Evolutionary conservation across 1,284 basidiomycete species (phyloP), one percentile per base, ranked within the genome.

Genomic region (Marasmius fiardii): DNA sequence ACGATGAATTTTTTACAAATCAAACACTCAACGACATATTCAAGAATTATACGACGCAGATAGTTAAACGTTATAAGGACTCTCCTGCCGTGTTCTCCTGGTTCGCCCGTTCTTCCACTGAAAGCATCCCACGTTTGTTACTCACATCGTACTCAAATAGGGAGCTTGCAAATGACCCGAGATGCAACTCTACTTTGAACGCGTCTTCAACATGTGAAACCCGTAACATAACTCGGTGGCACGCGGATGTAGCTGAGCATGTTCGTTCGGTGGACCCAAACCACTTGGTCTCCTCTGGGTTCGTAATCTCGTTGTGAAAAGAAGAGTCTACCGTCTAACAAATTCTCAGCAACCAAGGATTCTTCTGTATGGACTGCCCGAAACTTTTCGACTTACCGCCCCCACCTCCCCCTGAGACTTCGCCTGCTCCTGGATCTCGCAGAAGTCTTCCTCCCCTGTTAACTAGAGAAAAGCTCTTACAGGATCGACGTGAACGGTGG

Each of bases 151-250:
- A n/a, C n/a, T 50, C 51, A 23, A n/a, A 7, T 51, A 77, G 75
- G 81, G 82, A 87, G 65, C 61, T 85, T 59, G 85, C 82, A 18
- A 87, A 87, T 63, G 85, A 87, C 61, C 74, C 84, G 4, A 79
- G 84, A 64, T 86, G 84, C 58, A 76, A 72, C 55, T 87, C 85
- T 8, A 76, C 80, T 7, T 24, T 87, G 4, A 56, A 69, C 5
- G 66, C 77, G 18, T 71, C 74, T 21, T 12, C 62, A 3, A 51
- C 39, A 11, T 87, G 86, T 65, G 74, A 68, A 43, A 74, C 84
- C 14, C 70, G 67, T 26, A 79, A 75, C 23, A 64, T 87, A 43
- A 87, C 85, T 3, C 39, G 51, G 7, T 87, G 85, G 83, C 82
- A 85, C 59, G 67, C 73, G 1, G 71, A 64, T 0, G 60, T 85